These are phyloP conservation scores for Paxillus involutus DNA, from an alignment of 768 basidiomycete species.

Conservation along the genomic window DNA sequence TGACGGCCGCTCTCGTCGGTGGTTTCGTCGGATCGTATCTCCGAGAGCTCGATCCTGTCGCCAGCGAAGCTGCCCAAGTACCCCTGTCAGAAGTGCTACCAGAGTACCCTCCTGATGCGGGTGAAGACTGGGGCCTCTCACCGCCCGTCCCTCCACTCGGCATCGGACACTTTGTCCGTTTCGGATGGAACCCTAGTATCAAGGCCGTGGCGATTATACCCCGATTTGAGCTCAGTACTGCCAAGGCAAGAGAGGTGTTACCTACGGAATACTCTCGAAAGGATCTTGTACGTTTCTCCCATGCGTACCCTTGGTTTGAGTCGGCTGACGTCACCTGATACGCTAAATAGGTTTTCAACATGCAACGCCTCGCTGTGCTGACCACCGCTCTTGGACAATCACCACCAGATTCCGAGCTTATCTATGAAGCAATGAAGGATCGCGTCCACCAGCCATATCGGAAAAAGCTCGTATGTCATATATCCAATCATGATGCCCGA, in stretches of 20 bases:
- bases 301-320: not conserved
- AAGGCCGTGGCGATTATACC: conserved; percentile 95
- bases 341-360: conserved; percentile 84
- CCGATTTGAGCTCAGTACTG: conserved; percentile 93
- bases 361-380: conserved; percentile 93
- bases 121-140: conserved; percentile 85
- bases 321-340: conserved; percentile 2
- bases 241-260: conserved; percentile 88
- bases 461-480: conserved; percentile 66
- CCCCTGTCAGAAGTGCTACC: conserved; percentile 95
- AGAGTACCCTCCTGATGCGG: conserved; percentile 92
- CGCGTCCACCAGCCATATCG: conserved; percentile 97
- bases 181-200: conserved; percentile 81
- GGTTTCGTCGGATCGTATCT: conserved; percentile 98
- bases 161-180: conserved; percentile 93
- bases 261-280: conserved; percentile 83
- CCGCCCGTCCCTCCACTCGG: conserved; percentile 87
- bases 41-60: conserved; percentile 80
- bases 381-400: conserved; percentile 90
- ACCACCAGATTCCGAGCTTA: conserved; percentile 93
- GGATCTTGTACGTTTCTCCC: conserved; percentile 63
- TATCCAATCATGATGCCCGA: not conserved
- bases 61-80: conserved; percentile 82
- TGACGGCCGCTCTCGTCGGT: conserved; percentile 94
- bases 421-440: conserved; percentile 99